Conservation (phyloP, 2,329 filamentous ascomycete species). For the Exophiala viscosa region DNA sequence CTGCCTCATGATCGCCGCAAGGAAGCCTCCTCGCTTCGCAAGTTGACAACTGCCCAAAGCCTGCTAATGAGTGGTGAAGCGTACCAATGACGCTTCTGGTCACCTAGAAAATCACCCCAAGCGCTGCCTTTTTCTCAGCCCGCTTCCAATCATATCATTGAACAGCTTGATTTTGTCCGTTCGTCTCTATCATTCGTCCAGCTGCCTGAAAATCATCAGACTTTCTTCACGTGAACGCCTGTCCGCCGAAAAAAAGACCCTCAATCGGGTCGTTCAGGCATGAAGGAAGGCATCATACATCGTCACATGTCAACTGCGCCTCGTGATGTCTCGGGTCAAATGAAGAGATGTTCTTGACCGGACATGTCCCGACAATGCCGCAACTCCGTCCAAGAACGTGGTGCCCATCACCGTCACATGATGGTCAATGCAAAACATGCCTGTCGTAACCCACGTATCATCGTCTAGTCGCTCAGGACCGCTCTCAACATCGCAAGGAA, state of each 20-base stretch:
- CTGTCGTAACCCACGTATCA: not conserved
- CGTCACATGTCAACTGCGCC: no score
- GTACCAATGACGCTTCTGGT: constrained; percentile 5
- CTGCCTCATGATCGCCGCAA: not conserved
- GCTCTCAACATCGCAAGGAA: constrained; percentile 78
- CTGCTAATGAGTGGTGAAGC: not conserved
- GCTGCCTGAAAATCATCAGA: constrained; percentile 4
- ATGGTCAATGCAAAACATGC: not conserved
- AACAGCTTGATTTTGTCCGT: constrained; percentile 1
- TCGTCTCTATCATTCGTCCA: constrained; percentile 5
- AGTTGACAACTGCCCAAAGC: not conserved
- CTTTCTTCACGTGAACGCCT: not conserved
- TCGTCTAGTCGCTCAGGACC: constrained; percentile 67
- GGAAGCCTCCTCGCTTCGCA: no score
- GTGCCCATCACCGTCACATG: not conserved
- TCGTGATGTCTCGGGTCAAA: no score
- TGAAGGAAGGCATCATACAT: no score
- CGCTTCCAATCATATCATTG: not conserved
- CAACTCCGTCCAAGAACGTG: no score
- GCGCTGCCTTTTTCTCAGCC: constrained; percentile 6
- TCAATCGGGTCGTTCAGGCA: no score
- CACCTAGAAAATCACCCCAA: not conserved
- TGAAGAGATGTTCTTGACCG: no score
- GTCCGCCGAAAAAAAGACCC: not conserved
- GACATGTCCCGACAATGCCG: no score